Percentiles rank a stretch among this genome's conserved stretches.
phyloP scores from a whole-genome alignment of 2,329 filamentous ascomycete species.

The Acrodontium crateriforme region DNA sequence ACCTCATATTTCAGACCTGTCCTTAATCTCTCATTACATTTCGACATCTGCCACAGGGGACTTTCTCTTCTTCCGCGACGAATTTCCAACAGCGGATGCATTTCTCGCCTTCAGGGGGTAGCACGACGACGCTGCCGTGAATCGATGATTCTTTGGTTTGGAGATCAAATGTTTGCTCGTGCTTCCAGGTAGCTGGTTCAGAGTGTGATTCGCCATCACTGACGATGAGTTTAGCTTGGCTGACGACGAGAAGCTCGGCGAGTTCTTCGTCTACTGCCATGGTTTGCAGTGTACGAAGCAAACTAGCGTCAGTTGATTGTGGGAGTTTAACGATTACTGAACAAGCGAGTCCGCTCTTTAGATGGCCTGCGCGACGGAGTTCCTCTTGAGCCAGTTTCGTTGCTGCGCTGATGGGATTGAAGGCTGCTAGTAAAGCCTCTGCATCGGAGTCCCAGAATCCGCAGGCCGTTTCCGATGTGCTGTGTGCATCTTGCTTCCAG shows the following conservation, averaged over 20 bases:
- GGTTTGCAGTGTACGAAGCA: slow-evolving; percentile 8
- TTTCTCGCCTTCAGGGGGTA: slow-evolving; percentile 45
- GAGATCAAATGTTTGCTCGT: too few species aligned
- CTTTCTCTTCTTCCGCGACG: slow-evolving; percentile 45
- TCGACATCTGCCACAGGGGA: slow-evolving; percentile 63
- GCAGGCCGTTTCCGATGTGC: not conserved
- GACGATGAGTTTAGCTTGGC: slow-evolving; percentile 18
- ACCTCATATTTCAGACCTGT: not conserved
- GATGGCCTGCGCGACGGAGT: slow-evolving; percentile 53
- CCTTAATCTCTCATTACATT: slow-evolving; percentile 39
- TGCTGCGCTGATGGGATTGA: slow-evolving; percentile 41
- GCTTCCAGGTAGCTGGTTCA: too few species aligned
- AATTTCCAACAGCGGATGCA: slow-evolving; percentile 87
- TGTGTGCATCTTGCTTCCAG: too few species aligned
- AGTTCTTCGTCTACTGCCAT: slow-evolving; percentile 16
- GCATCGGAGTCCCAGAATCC: not conserved
- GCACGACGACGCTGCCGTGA: slow-evolving; percentile 9
- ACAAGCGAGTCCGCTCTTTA: slow-evolving; percentile 72
- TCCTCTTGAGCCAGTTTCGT: slow-evolving; percentile 65
- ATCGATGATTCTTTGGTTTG: not conserved
- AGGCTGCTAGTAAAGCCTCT: slow-evolving; percentile 14
- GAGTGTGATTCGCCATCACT: not conserved
- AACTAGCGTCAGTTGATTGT: slow-evolving; percentile 4
- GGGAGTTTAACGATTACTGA: slow-evolving; percentile 43
- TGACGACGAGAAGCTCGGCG: slow-evolving; percentile 30